Evolutionary conservation across 495 filamentous ascomycete species (phyloP).

Genomic region (Podospora sp.): DNA sequence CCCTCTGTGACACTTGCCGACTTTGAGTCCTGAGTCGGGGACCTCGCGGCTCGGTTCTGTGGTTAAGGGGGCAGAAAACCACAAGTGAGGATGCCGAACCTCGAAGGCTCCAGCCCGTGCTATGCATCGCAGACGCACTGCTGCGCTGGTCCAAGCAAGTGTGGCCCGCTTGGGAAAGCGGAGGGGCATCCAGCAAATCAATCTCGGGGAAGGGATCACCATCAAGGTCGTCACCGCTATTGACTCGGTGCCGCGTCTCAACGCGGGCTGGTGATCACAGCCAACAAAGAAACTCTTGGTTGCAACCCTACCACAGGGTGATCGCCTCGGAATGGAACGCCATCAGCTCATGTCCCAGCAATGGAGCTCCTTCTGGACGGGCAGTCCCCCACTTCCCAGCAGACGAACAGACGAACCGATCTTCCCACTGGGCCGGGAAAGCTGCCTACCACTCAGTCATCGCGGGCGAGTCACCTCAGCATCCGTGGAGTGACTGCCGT

Average conservation of each 20-base stretch:
- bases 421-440: background rate
- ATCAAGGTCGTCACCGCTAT: background rate
- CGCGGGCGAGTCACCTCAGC: background rate
- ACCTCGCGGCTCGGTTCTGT: background rate
- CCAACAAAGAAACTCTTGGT: slow-evolving; percentile 15
- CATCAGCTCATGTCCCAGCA: background rate
- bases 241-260: slow-evolving; percentile 6
- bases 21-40: background rate
- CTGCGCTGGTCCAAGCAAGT: background rate
- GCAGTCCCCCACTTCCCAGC: background rate
- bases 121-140: background rate
- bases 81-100: background rate
- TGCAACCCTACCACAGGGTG: slow-evolving; percentile 22
- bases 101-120: background rate
- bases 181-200: background rate
- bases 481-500: background rate
- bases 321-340: slow-evolving; percentile 17
- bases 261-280: slow-evolving; percentile 3
- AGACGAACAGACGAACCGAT: background rate
- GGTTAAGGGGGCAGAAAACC: background rate
- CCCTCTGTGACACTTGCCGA: background rate
- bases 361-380: background rate
- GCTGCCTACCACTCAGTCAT: background rate
- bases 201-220: background rate
- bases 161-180: background rate